Evolutionary conservation across 495 filamentous ascomycete species (phyloP).

Genomic region (Astrothelium subdiscretum): DNA sequence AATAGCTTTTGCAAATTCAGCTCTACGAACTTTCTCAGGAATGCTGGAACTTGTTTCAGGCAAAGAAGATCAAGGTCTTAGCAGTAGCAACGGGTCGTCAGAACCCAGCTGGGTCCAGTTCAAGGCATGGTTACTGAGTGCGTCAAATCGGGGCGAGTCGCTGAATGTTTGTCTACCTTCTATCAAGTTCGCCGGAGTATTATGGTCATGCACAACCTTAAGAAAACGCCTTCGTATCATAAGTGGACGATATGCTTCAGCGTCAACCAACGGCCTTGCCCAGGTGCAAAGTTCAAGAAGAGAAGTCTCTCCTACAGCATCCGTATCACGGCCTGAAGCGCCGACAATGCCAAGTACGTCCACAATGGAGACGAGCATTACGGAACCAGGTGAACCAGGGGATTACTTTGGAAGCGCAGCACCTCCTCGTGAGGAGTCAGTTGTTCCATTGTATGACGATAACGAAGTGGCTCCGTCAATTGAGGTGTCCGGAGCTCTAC

Average conservation of each 20-base stretch:
- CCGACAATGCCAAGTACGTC: conserved; percentile 1
- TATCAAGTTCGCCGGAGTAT: conserved; percentile 41
- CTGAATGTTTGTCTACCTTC: conserved; percentile 36
- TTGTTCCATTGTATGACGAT: neutral
- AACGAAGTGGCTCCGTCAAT: conserved; percentile 9
- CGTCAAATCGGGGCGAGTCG: conserved; percentile 35
- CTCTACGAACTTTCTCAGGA: conserved; percentile 37
- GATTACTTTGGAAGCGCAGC: conserved; percentile 37
- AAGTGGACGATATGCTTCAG: conserved; percentile 30
- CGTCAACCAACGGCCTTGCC: conserved; percentile 3
- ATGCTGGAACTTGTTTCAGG: conserved; percentile 41
- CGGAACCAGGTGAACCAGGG: conserved; percentile 31
- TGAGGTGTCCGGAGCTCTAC: neutral
- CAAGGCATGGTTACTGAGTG: conserved; percentile 49
- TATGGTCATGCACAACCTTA: conserved; percentile 54
- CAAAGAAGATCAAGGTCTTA: conserved; percentile 13
- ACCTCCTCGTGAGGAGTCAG: conserved; percentile 7
- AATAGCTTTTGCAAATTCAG: conserved; percentile 48
- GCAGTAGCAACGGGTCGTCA: conserved; percentile 25
- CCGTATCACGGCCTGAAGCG: conserved; percentile 13
- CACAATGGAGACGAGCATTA: neutral
- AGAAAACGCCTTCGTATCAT: conserved; percentile 51
- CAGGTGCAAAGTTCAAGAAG: conserved; percentile 4
- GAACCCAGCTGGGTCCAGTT: conserved; percentile 33
- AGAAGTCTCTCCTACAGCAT: neutral